A percentile compares a stretch with the other conserved stretches of the same genome.
Evolutionary conservation across 140 eudicot genomes (phyloP).

Genomic region (Senecio squalidus): DNA sequence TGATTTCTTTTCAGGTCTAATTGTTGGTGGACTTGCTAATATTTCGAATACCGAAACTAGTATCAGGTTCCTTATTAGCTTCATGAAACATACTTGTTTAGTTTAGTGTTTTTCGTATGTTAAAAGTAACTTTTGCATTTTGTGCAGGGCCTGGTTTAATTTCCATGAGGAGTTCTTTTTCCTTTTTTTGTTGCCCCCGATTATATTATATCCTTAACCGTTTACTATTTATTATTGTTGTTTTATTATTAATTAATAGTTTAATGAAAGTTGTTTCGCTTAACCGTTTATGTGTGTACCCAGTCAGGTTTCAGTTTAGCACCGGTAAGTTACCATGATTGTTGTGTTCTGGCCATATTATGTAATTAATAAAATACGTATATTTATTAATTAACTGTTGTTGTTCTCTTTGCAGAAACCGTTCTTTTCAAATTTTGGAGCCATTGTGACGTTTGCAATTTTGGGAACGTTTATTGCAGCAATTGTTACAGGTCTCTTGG

Average conservation of each 20-base stretch:
- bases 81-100: no score
- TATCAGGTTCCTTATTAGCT: constrained; percentile 83
- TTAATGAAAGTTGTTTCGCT: constrained; percentile 42
- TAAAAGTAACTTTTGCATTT: no score
- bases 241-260: neutral
- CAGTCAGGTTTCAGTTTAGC: constrained; percentile 97
- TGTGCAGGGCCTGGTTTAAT: constrained; percentile 88
- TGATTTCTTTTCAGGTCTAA: constrained; percentile 50
- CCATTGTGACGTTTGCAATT: constrained; percentile 84
- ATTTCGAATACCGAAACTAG: constrained; percentile 81
- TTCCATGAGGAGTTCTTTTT: constrained; percentile 98
- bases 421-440: constrained; percentile 96
- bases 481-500: constrained; percentile 78
- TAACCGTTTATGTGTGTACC: constrained; percentile 59
- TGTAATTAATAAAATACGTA: neutral
- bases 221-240: constrained; percentile 1
- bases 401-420: constrained; percentile 93
- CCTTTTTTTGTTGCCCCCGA: constrained; percentile 89
- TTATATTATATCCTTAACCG: constrained; percentile 99
- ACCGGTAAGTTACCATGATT: constrained; percentile 61
- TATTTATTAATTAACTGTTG: constrained; percentile 1
- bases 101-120: neutral
- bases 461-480: constrained; percentile 85
- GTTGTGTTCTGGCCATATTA: neutral
- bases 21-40: constrained; percentile 92